Evolutionary conservation across 139 green algal genomes (phyloP).

Genomic region (Trebouxia sp.): DNA sequence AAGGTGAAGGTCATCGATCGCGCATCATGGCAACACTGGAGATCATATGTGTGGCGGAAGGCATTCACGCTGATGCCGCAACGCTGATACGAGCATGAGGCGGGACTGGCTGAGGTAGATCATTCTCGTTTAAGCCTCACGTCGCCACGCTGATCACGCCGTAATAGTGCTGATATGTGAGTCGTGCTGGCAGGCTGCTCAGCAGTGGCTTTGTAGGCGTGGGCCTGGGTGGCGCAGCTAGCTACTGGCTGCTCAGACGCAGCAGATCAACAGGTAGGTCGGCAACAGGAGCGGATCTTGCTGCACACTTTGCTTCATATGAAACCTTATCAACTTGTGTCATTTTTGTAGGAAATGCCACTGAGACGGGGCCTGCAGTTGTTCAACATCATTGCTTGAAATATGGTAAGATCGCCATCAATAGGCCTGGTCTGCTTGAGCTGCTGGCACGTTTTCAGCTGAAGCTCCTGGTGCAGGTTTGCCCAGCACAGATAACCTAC

Average conservation of each 20-base stretch:
- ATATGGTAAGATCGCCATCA: constrained; percentile 20
- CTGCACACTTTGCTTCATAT: no score
- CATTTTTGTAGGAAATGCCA: not conserved
- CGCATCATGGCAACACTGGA: not conserved
- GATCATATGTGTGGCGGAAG: not conserved
- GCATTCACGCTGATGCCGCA: not conserved
- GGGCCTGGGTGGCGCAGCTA: not conserved
- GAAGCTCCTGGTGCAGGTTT: not conserved
- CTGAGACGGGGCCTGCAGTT: not conserved
- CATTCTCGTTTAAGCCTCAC: no score
- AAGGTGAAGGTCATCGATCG: no score
- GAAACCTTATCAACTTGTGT: no score
- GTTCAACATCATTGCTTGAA: constrained; percentile 20
- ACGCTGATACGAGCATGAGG: not conserved
- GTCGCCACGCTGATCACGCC: not conserved
- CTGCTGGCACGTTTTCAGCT: not conserved
- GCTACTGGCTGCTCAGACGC: not conserved
- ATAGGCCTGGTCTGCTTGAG: not conserved
- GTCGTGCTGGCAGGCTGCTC: not conserved
- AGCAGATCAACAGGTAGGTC: not conserved
- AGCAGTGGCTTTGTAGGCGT: not conserved
- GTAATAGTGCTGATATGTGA: not conserved
- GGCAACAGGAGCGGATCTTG: no score
- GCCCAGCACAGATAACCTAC: constrained; percentile 41
- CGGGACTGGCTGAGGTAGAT: constrained; percentile 13